Evolutionary conservation across 2,329 filamentous ascomycete species (phyloP), one percentile per base, ranked within the genome.

Genomic region (Cadophora malorum): DNA sequence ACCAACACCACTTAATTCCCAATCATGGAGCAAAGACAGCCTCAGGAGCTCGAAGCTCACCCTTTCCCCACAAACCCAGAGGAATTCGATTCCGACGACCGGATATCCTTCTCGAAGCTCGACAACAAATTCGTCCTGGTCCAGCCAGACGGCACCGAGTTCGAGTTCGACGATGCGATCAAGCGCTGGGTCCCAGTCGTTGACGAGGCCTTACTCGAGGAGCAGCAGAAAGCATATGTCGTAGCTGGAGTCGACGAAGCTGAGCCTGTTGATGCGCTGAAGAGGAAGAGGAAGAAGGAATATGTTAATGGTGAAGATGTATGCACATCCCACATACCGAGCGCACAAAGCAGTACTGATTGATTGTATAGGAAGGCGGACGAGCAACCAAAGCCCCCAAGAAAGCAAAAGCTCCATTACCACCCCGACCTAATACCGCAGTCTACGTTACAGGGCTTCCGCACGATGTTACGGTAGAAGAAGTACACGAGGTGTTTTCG

Each of bases 361-460:
- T 45, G 41, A 50, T 25, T 31, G 19, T 16, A 60, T 47, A 78
- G 75, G 75, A 77, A 70, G 73, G 74, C 23, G 76, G 76, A 55
- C 72, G 77, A 45, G 71, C 71, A 31, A 67, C 69, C 4, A 78
- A 78, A 73, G 73, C 73, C n/a, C 70, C 74, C 14, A 79, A 79
- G 71, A 78, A 77, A 72, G 61, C 72, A 52, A 78, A 76, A 65
- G 74, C 76, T 14, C 75, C 70, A 71, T 79, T 73, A 8, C 78
- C 78, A 45, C 76, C 70, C 67, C 79, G 83, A 69, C 84, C 94
- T 74, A 98, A 97, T 79, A 97, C 92, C 6, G 95, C 95, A 52
- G 87, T 99, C 71, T 99, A 95, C 81, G 91, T 97, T 59, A 97
- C 94, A 4, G 93, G 92, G 14, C 86, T 99, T 4, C 96, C 96